phyloP scores from a whole-genome alignment of 495 filamentous ascomycete genomes.

The Hypoxylon lienhwacheense region DNA sequence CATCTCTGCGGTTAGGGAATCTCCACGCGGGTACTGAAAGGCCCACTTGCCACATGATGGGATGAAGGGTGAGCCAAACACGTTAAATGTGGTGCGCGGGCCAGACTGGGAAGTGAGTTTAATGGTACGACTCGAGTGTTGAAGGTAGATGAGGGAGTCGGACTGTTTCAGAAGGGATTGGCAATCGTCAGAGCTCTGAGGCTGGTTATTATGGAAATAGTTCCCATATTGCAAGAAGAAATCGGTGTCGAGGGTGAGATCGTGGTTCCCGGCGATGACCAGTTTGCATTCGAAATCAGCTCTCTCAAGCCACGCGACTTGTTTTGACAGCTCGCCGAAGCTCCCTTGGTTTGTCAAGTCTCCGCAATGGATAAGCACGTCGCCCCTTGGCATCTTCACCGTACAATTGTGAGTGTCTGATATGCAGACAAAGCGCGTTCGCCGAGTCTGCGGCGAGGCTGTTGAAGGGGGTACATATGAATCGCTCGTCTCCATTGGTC shows the following conservation, averaged over 20 bases:
- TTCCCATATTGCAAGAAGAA: constrained; percentile 63
- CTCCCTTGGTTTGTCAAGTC: constrained; percentile 85
- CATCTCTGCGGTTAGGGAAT: constrained; percentile 40
- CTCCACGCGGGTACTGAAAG: constrained; percentile 62
- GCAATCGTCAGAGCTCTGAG: constrained; percentile 59
- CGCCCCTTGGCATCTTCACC: constrained; percentile 71
- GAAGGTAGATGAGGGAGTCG: constrained; percentile 64
- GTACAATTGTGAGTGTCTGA: constrained; percentile 85
- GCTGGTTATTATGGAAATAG: constrained; percentile 61
- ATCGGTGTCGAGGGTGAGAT: constrained; percentile 67
- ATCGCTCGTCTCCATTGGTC: constrained; percentile 18
- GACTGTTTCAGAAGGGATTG: constrained; percentile 57
- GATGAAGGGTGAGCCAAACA: constrained; percentile 77
- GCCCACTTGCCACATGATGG: constrained; percentile 68
- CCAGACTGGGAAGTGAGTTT: constrained; percentile 59
- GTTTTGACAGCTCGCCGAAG: constrained; percentile 57
- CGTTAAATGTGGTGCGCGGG: constrained; percentile 66
- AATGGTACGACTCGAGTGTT: constrained; percentile 62
- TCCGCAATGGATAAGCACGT: constrained; percentile 88
- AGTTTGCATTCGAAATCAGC: constrained; percentile 81
- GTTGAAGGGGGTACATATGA: constrained; percentile 8
- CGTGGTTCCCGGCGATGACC: constrained; percentile 84
- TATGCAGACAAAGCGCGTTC: constrained; percentile 64
- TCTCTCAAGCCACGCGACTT: constrained; percentile 75
- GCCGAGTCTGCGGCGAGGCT: constrained; percentile 26